Conservation (phyloP, 371 early-diverging fungal genomes). For the Phascolomyces articulosus region DNA sequence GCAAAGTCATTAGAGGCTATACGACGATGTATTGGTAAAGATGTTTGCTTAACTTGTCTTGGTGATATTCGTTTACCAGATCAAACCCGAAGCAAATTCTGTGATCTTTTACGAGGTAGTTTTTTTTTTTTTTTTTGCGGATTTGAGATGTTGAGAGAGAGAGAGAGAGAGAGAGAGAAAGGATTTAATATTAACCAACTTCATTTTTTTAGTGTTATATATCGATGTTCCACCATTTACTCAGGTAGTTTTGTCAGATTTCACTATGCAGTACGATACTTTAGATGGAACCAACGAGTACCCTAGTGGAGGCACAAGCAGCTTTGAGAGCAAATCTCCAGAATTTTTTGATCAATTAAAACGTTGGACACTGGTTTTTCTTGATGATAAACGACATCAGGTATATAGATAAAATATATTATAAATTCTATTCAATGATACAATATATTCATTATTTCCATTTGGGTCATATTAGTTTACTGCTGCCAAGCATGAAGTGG, state of each 20-base stretch:
- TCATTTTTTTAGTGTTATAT: conserved; percentile 24
- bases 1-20: conserved; percentile 15
- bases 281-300: conserved; percentile 26
- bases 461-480: conserved; percentile 22
- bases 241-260: conserved; percentile 33
- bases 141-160: no score
- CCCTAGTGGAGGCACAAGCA: conserved; percentile 23
- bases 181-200: not conserved
- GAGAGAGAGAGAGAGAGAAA: not conserved
- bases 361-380: conserved; percentile 30
- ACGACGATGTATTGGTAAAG: conserved; percentile 28
- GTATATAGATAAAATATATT: conserved; percentile 12
- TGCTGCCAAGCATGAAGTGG: conserved; percentile 24
- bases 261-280: conserved; percentile 27
- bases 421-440: no score
- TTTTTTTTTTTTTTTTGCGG: not conserved
- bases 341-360: conserved; percentile 33
- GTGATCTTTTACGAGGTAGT: conserved; percentile 49
- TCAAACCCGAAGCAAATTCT: conserved; percentile 39
- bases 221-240: conserved; percentile 26
- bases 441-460: not conserved
- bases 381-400: conserved; percentile 26
- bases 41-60: conserved; percentile 44
- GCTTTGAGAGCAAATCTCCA: conserved; percentile 21
- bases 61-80: conserved; percentile 38